phyloP scores from a whole-genome alignment of 2,329 filamentous ascomycete species.

The Hortaea werneckii region DNA sequence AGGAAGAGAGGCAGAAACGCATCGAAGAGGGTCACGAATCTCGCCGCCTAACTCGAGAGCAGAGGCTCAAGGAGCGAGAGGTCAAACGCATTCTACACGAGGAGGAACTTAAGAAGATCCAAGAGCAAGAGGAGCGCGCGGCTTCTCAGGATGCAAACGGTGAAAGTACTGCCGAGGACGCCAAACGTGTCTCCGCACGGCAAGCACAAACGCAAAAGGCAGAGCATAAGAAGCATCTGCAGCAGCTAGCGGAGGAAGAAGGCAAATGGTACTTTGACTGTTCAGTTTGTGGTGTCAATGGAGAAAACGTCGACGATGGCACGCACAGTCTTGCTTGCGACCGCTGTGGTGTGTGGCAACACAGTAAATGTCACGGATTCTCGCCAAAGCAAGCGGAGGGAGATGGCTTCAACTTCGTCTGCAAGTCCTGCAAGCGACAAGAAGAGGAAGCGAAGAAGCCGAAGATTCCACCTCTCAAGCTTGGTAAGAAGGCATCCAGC shows the following conservation, averaged over 20 bases:
- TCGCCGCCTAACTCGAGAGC: slow-evolving; percentile 73
- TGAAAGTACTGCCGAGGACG: slow-evolving; percentile 39
- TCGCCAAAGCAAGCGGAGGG: slow-evolving; percentile 68
- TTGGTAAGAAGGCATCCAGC: slow-evolving; percentile 29
- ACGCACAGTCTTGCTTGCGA: slow-evolving; percentile 91
- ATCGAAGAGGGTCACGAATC: slow-evolving; percentile 67
- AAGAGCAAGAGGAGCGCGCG: slow-evolving; percentile 40
- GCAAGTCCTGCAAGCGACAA: slow-evolving; percentile 62
- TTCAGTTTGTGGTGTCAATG: slow-evolving; percentile 73
- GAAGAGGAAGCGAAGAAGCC: slow-evolving; percentile 52
- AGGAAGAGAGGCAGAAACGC: slow-evolving; percentile 51
- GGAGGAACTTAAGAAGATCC: slow-evolving; percentile 69
- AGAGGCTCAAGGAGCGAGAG: slow-evolving; percentile 77
- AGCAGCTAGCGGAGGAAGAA: slow-evolving; percentile 58
- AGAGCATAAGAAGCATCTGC: slow-evolving; percentile 64
- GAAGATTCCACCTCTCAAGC: slow-evolving; percentile 52
- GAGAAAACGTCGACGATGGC: slow-evolving; percentile 81
- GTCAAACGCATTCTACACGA: slow-evolving; percentile 72
- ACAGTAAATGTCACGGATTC: slow-evolving; percentile 83
- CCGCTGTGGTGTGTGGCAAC: slow-evolving; percentile 90
- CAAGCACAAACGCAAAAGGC: slow-evolving; percentile 75
- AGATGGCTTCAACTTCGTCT: slow-evolving; percentile 81
- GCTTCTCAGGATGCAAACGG: slow-evolving; percentile 40
- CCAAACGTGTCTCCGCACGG: slow-evolving; percentile 59
- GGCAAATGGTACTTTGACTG: slow-evolving; percentile 95